phyloP scores from a whole-genome alignment of 345 rosid species.

The Linum lewisii region DNA sequence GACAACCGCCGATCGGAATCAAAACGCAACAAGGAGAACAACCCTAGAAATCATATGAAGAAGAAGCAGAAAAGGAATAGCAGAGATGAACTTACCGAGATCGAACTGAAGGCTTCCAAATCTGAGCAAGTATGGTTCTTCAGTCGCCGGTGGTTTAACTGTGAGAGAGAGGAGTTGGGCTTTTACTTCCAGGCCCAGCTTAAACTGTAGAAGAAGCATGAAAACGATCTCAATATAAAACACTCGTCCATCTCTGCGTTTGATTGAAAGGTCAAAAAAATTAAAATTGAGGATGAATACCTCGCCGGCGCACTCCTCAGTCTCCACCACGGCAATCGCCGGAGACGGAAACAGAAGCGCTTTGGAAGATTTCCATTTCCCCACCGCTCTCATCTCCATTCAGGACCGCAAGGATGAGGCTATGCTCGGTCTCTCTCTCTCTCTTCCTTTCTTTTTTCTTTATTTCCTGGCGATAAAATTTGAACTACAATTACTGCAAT shows the following conservation, averaged over 20 bases:
- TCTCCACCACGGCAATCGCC: neutral
- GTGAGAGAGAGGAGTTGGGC: neutral
- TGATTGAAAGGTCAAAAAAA: neutral
- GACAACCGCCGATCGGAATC: neutral
- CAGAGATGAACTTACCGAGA: neutral
- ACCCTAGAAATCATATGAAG: too few species aligned
- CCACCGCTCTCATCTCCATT: conserved; percentile 49
- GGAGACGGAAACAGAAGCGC: neutral
- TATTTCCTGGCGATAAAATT: neutral
- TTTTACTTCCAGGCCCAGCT: neutral
- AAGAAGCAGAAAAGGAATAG: too few species aligned
- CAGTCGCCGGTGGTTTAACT: too few species aligned
- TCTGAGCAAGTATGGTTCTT: too few species aligned
- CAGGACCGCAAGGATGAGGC: conserved; percentile 61
- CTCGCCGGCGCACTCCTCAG: neutral
- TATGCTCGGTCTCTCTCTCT: conserved; percentile 31
- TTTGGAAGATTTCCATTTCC: conserved; percentile 56
- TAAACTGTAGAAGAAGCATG: neutral
- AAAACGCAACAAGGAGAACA: neutral
- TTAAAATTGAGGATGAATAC: neutral
- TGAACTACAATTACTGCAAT: neutral
- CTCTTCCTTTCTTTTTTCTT: conserved; percentile 5
- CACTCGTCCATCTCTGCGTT: too few species aligned
- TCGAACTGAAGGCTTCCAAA: neutral
- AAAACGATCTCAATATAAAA: too few species aligned